Evolutionary conservation across 1,139 yeast species (phyloP).

Genomic region (Komagataea norvegica): DNA sequence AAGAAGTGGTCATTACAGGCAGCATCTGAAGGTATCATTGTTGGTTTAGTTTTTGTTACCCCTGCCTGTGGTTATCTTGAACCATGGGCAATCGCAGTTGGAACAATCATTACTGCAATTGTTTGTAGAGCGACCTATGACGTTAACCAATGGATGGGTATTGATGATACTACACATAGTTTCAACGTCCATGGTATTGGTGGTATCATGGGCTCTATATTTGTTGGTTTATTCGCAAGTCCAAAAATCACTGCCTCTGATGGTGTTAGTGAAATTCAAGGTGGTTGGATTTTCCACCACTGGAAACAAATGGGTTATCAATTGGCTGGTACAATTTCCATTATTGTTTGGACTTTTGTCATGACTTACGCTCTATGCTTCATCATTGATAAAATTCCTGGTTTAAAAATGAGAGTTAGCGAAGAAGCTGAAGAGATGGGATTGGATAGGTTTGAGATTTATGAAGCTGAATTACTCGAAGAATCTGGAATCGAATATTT

Average conservation of each 20-base stretch:
- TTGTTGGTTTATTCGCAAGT: conserved; percentile 43
- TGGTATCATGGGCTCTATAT: conserved; percentile 41
- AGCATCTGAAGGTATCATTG: conserved; percentile 46
- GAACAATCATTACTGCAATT: conserved; percentile 39
- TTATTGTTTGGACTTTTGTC: conserved; percentile 38
- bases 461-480: conserved; percentile 23
- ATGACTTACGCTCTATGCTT: conserved; percentile 39
- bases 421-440: conserved; percentile 46
- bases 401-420: conserved; percentile 37
- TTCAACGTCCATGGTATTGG: conserved; percentile 47
- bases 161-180: conserved; percentile 45
- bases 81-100: conserved; percentile 46
- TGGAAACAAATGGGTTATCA: conserved; percentile 49
- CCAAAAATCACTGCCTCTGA: conserved; percentile 44
- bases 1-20: conserved; percentile 42
- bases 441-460: conserved; percentile 40
- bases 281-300: conserved; percentile 49
- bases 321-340: conserved; percentile 40
- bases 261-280: conserved; percentile 41
- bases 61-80: conserved; percentile 48
- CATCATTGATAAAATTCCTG: conserved; percentile 44
- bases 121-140: conserved; percentile 37
- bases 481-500: conserved; percentile 15
- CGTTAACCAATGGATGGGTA: conserved; percentile 38
- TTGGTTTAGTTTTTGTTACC: conserved; percentile 47